Base-by-base conservation (phyloP, 2,329 filamentous ascomycete species). In the Monilinia fructigena region DNA sequence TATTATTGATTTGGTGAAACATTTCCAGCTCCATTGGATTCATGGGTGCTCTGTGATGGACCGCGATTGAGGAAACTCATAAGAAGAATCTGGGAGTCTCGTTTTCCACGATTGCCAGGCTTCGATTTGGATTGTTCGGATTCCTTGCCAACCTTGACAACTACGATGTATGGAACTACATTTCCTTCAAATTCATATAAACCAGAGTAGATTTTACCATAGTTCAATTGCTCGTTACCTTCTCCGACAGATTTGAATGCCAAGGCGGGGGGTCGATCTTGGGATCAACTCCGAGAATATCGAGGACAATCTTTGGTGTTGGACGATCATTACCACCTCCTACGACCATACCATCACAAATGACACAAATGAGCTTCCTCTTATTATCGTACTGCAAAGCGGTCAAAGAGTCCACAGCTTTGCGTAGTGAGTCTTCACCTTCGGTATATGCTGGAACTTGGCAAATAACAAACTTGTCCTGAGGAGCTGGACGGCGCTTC, bases 1-100 rank as follows among this genome's bases (percentile, higher is more conserved):
- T 92, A 77, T 99, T 99, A 84, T 97, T 97, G 82, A 99, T 92
- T 78, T 99, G 95, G 76, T 99, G 95, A 82, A 97, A 98, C 84
- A 98, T 96, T 78, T 99, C 95, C 55, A 99, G 82, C 77, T 99
- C 95, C 16, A 99, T 87, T 20, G 95, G 95, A 70, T 89, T 95
- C 95, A 99, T 99, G 0, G 94, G 89, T 2, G 91, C 83, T 69
- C 93, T 91, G 78, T 98, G 92, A 77, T 99, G 95, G 55, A 99
- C 95, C 95, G 68, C 94, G 92, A 80, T 99, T 99, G 73, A 99
- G 86, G 85, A 99, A 99, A 80, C 90, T 94, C 89, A 99, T 93
- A 60, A 98, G 83, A 70, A 98, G 79, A 74, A 99, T 92, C 79
- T 99, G 95, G 45, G 94, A 97, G 79, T 99, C 95, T 83, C 95